Conservation (phyloP, 495 filamentous ascomycete genomes). For the Immersiella caudata region DNA sequence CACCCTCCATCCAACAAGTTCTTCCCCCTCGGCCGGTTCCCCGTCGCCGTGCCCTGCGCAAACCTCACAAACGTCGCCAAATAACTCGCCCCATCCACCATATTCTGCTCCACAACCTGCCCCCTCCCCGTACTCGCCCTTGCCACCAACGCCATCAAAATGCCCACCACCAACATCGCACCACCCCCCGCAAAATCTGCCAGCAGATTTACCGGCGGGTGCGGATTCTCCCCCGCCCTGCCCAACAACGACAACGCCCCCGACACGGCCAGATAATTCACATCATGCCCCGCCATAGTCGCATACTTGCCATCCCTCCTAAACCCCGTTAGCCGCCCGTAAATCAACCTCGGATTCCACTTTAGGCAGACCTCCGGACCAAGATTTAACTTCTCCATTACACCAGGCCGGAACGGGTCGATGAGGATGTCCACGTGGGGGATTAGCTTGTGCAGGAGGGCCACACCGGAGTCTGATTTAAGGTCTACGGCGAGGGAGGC, state of each 20-base stretch:
- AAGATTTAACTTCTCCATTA: constrained; percentile 81
- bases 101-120: constrained; percentile 91
- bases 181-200: constrained; percentile 93
- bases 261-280: constrained; percentile 92
- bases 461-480: constrained; percentile 63
- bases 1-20: constrained; percentile 83
- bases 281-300: constrained; percentile 94
- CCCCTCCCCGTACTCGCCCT: constrained; percentile 65
- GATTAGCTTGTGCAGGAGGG: constrained; percentile 67
- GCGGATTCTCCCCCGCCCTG: constrained; percentile 65
- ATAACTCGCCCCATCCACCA: constrained; percentile 88
- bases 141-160: constrained; percentile 63
- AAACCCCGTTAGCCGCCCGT: constrained; percentile 87
- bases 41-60: constrained; percentile 58
- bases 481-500: constrained; percentile 76
- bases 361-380: constrained; percentile 65
- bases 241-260: constrained; percentile 80
- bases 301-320: constrained; percentile 82
- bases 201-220: constrained; percentile 79
- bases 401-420: constrained; percentile 89
- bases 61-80: constrained; percentile 76
- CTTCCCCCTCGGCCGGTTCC: constrained; percentile 65
- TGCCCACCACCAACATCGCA: constrained; percentile 71
- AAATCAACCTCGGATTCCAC: constrained; percentile 74
- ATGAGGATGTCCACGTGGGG: constrained; percentile 74